Evolutionary conservation across 1,284 basidiomycete species (phyloP).

Genomic region (Apiotrichum montevideense): DNA sequence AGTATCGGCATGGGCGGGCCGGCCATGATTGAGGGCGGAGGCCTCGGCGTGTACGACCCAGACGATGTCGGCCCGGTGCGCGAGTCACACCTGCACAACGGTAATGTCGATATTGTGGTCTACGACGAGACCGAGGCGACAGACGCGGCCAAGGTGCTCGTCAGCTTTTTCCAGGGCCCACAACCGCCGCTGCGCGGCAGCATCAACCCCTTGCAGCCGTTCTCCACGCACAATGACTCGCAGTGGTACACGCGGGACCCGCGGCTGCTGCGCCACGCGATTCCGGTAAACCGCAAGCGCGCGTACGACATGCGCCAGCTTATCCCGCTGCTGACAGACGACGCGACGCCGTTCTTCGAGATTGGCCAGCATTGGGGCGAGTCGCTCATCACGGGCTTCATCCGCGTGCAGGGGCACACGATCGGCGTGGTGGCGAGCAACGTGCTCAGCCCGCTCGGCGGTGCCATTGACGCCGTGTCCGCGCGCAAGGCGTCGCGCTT

Average conservation of each 20-base stretch:
- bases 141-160: conserved; percentile 12
- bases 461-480: conserved; percentile 11
- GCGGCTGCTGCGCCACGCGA: conserved; percentile 15
- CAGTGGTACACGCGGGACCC: conserved; percentile 8
- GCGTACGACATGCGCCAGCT: conserved; percentile 18
- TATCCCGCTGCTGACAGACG: conserved; percentile 14
- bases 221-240: background rate
- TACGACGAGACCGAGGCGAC: conserved; percentile 16
- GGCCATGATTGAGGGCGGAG: conserved; percentile 19
- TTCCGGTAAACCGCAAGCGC: conserved; percentile 16
- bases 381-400: conserved; percentile 17
- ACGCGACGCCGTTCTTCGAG: conserved; percentile 18
- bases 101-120: conserved; percentile 19
- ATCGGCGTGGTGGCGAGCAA: conserved; percentile 15
- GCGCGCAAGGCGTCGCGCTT: conserved; percentile 17
- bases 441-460: conserved; percentile 14
- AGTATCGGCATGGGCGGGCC: conserved; percentile 19
- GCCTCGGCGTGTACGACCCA: conserved; percentile 11
- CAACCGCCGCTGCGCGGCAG: background rate
- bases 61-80: conserved; percentile 16
- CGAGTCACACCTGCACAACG: conserved; percentile 12
- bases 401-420: conserved; percentile 14
- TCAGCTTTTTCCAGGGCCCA: conserved; percentile 12
- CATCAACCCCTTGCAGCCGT: background rate
- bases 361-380: conserved; percentile 15